Base-by-base conservation (phyloP, 129 eudicot species). In the Erigeron canadensis region DNA sequence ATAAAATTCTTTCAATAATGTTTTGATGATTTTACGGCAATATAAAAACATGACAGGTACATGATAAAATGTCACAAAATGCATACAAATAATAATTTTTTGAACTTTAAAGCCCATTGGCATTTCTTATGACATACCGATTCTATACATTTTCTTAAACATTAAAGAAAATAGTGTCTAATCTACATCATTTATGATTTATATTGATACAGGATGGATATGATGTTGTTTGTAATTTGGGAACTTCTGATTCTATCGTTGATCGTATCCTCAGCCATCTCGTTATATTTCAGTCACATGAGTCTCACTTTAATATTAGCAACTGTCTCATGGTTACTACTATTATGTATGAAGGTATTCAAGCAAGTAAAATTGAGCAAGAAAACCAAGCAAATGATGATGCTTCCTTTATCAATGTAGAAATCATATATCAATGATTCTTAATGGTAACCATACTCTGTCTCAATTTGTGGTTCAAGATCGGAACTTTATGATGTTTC, bases 331-430 rank as follows among this genome's bases (percentile, higher is more conserved):
- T 72, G 84, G 82, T 70, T 87, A 76, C 79, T 89, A 75, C 84
- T 92, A 66, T 73, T 92, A 65, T 81, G 89, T 86, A 83, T 92
- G 91, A 92, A 89, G 84, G 62, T 92, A 22, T 80, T 95, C 61
- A 87, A 92, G 87, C 89, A 92, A 89, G 85, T 87, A 50, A 84
- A 86, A 80, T 43, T 81, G 76, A 87, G 86, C 63, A 65, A 86
- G 79, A 89, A 85, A 81, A 92, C 86, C 84, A 85, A 85, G 69
- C 85, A 95, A 82, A 92, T 94, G 79, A 86, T 92, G 98, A 92
- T 89, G 83, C 96, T 92, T 65, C 98, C 98, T 16, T 71, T 92
- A 70, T 92, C 96, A 12, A 89, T 89, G 96, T 91, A 79, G 82
- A 61, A 18, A 42, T 5, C 7, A 10, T 6, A 17, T 12, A 13